Percentiles rank a stretch among this genome's conserved stretches.
Evolutionary conservation across 202 grass and related monocot genomes (phyloP).

Genomic region (Hordeum pubiflorum): DNA sequence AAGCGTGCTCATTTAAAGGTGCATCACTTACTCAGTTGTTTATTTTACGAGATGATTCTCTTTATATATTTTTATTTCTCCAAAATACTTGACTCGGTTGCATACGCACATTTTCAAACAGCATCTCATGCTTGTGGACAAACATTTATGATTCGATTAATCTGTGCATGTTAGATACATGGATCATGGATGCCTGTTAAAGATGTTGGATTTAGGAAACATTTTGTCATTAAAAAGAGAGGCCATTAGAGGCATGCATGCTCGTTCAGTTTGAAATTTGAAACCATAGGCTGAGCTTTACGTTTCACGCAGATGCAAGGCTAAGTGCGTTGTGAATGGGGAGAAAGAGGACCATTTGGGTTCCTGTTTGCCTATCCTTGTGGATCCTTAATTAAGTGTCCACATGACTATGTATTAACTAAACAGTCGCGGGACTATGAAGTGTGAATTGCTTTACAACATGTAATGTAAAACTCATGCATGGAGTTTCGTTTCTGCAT

Average conservation of each 20-base stretch:
- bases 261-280: not conserved
- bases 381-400: not conserved
- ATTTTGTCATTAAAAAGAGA: not conserved
- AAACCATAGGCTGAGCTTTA: not conserved
- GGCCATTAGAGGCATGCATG: not conserved
- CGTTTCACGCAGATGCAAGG: not conserved
- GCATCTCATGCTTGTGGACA: not conserved
- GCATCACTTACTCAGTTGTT: slow-evolving; percentile 22
- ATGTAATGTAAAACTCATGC: not conserved
- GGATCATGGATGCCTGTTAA: slow-evolving; percentile 11
- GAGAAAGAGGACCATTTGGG: not conserved
- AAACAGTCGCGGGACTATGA: not conserved
- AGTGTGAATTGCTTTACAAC: not conserved
- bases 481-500: not conserved
- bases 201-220: not conserved
- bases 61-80: not conserved
- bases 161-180: not conserved
- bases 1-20: slow-evolving; percentile 80
- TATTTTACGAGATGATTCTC: slow-evolving; percentile 15
- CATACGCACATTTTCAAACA: not conserved
- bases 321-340: not conserved
- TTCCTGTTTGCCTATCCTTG: not conserved
- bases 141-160: not conserved
- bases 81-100: not conserved
- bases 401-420: not conserved